Conservation (phyloP, 805 yeast genomes). For the Candida oleophila region DNA sequence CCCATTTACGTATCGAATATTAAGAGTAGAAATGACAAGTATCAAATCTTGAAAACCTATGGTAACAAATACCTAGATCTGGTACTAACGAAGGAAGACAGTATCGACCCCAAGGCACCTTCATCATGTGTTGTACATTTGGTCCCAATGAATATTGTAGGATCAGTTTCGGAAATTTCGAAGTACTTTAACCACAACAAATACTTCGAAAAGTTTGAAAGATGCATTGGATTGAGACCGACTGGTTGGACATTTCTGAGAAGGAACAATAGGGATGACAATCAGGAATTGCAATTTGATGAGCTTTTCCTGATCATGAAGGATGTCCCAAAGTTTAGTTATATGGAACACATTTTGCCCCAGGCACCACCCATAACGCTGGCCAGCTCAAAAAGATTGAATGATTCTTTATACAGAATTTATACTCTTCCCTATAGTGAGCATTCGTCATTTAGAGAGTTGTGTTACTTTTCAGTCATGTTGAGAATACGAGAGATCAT, state of each 20-base stretch:
- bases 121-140: constrained; percentile 60
- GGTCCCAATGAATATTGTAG: constrained; percentile 61
- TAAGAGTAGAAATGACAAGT: constrained; percentile 44
- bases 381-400: constrained; percentile 11
- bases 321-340: constrained; percentile 19
- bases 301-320: constrained; percentile 11
- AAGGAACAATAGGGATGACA: constrained; percentile 5
- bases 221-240: constrained; percentile 74
- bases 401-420: constrained; percentile 35
- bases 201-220: constrained; percentile 48
- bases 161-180: constrained; percentile 44
- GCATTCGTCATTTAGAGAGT: constrained; percentile 86
- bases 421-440: constrained; percentile 86
- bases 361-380: constrained; percentile 22
- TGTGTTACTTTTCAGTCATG: constrained; percentile 60
- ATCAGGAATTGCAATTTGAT: constrained; percentile 7
- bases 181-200: constrained; percentile 48
- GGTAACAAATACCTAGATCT: constrained; percentile 41
- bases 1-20: constrained; percentile 54
- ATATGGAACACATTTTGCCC: constrained; percentile 29
- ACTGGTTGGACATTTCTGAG: constrained; percentile 81
- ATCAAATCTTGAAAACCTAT: constrained; percentile 42
- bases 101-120: background rate
- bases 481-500: constrained; percentile 54
- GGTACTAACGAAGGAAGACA: constrained; percentile 23